Evolutionary conservation across 441 rosid species (phyloP), one percentile per base, ranked within the genome.

Genomic region (Euphorbia schlechtendalii): DNA sequence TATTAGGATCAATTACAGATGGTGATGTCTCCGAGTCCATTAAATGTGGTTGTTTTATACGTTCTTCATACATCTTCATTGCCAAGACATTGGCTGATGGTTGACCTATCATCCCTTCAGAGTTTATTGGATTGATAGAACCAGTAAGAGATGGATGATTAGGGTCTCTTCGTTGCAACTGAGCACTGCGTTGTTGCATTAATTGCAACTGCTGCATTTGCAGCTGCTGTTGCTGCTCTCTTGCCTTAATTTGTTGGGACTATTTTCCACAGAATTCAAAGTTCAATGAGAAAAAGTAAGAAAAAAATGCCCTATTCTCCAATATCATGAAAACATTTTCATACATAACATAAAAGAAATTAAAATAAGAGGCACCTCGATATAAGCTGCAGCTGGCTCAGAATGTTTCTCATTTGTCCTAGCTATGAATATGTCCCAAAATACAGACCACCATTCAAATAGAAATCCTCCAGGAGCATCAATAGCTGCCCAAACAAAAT

Each of bases 401-500:
- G 87, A 87, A 73, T 87, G 89, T 73, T 83, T 87, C 63, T 76
- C 89, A 70, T 85, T 85, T 45, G 90, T 85, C 79, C 90, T 78
- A 34, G 94, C 82, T 68, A 87, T 85, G 65, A 87, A 87, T 64
- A 87, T 83, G 78, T 87, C 88, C 94, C 90, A 87, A 61, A 84
- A 87, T 61, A 85, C 90, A 61, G 87, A 87, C 94, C 94, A 87
- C 94, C 94, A 87, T 64, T 83, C 89, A 56, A 85, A 87, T n/a
- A 87, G 83, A 82, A 87, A 87, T 57, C 94, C 94, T 63, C 86
- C 90, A 7, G 90, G 89, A 21, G 85, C 90, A 77, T 87, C 89
- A 69, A 87, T 87, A 34, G 89, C 90, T 87, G 74, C 71, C 69
- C 48, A 75, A 53, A n/a, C 22, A 70, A 65, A 34, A 54, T 56